Evolutionary conservation across 2,329 filamentous ascomycete species (phyloP), one percentile per base, ranked within the genome.

Genomic region (Aspergillus pseudonomiae): DNA sequence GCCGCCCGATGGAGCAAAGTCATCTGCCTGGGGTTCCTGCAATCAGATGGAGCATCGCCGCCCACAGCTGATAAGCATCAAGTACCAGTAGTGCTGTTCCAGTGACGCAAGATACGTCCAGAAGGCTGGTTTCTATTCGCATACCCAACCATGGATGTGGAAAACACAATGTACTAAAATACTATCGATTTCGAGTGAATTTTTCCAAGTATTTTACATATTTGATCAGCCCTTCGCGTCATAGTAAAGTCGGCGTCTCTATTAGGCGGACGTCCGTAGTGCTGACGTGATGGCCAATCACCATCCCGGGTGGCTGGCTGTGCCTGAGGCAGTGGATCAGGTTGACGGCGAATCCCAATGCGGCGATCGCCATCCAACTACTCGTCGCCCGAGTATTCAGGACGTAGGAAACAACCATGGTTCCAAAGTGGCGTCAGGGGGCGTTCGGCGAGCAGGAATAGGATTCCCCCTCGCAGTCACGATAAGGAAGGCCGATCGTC

Each of bases 311-410:
- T 7, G 19, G 32, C 32, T 4, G 34, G 36, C 52, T 36, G 52
- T 55, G 52, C 52, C 52, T 55, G 52, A 55, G 52, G 52, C 52
- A 55, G 52, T 55, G 52, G 52, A 55, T 55, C 52, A 30, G 21
- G 4, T 36, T 24, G 30, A 55, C 36, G 52, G 32, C 6, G 26
- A 36, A 39, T 55, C 52, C 52, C 3, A 21, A 55, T 39, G 32
- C 52, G 52, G 52, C 24, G 32, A 54, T 55, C 52, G 21, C 52
- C 57, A 50, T 58, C 28, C 54, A 34, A 30, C 41, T 24, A 43
- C n/a, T 50, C 34, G n/a, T 32, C 26, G 32, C 34, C 50, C 30
- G 28, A n/a, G 54, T 46, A 30, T 55, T 21, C 30, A 43, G 26
- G 45, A 10, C 1, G n/a, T 14, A 55, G 28, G 28, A 26, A 26